These are phyloP conservation scores for Pseudozyma pruni DNA, from an alignment of 1,284 basidiomycete species.

Conservation along the genomic window DNA sequence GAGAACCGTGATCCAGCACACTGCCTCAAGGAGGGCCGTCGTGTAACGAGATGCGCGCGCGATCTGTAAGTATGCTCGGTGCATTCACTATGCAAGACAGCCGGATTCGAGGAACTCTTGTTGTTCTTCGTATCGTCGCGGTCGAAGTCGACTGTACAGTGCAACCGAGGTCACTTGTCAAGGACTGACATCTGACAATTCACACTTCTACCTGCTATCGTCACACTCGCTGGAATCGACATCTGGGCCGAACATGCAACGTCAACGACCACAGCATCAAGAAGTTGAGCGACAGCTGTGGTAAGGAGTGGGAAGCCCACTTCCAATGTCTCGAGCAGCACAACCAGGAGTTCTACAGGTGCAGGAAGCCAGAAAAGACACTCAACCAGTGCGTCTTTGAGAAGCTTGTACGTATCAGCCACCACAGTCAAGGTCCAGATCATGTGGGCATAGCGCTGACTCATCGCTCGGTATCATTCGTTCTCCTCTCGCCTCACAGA, in stretches of 20 bases:
- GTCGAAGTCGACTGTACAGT: no score
- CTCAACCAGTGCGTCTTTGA: slow-evolving; percentile 97
- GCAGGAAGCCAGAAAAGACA: slow-evolving; percentile 87
- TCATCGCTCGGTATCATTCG: no score
- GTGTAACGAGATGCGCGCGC: slow-evolving; percentile 93
- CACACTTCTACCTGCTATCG: no score
- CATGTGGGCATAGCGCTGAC: no score
- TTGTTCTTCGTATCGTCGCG: no score
- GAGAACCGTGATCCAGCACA: slow-evolving; percentile 89
- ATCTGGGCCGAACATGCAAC: no score
- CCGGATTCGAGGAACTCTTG: no score
- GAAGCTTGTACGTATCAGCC: slow-evolving; percentile 74
- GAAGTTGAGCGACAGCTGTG: slow-evolving; percentile 92
- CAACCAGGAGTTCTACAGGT: slow-evolving; percentile 95
- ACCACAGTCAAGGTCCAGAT: background rate
- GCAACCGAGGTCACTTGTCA: no score
- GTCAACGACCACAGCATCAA: slow-evolving; percentile 81
- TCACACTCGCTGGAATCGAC: no score
- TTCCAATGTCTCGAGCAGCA: slow-evolving; percentile 94
- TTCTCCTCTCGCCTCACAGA: no score
- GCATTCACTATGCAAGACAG: background rate
- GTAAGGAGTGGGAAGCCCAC: slow-evolving; percentile 87
- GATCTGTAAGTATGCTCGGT: slow-evolving; percentile 79
- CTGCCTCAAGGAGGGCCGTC: slow-evolving; percentile 93
- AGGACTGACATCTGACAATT: no score